Conservation (phyloP, 768 basidiomycete genomes). For the Hygrocybe coccinea region DNA sequence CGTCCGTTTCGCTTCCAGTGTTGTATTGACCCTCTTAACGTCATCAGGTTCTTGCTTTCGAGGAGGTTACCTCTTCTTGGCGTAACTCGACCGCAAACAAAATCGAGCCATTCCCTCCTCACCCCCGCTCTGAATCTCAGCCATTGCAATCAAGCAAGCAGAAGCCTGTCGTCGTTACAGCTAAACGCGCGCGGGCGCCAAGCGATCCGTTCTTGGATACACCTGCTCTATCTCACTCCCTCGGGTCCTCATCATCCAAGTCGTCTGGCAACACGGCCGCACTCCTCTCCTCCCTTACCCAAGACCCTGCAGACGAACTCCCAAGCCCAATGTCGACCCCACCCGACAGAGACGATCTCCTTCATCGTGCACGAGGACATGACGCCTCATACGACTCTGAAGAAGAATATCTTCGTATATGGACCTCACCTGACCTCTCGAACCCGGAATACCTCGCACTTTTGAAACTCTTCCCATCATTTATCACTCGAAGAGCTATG, state of each 20-base stretch:
- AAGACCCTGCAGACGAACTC: slow-evolving; percentile 39
- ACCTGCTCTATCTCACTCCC: slow-evolving; percentile 51
- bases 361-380: slow-evolving; percentile 30
- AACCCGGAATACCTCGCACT: slow-evolving; percentile 71
- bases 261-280: slow-evolving; percentile 34
- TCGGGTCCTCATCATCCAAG: slow-evolving; percentile 51
- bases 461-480: slow-evolving; percentile 70
- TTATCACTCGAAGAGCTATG: slow-evolving; percentile 62
- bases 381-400: slow-evolving; percentile 25
- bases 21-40: neutral
- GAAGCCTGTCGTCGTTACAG: slow-evolving; percentile 41
- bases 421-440: slow-evolving; percentile 75
- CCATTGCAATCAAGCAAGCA: slow-evolving; percentile 41
- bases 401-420: slow-evolving; percentile 50
- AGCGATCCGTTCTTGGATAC: slow-evolving; percentile 80
- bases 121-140: slow-evolving; percentile 55
- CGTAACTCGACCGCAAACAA: slow-evolving; percentile 29
- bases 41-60: slow-evolving; percentile 20
- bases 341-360: slow-evolving; percentile 14
- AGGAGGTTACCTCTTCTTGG: slow-evolving; percentile 51
- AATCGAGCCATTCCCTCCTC: slow-evolving; percentile 37
- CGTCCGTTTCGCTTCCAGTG: slow-evolving; percentile 5
- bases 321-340: slow-evolving; percentile 30
- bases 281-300: slow-evolving; percentile 27
- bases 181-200: slow-evolving; percentile 66